Percentiles rank a stretch among this genome's conserved stretches.
Conservation (phyloP, 139 green algal genomes). For the Zygnema cylindricum region DNA sequence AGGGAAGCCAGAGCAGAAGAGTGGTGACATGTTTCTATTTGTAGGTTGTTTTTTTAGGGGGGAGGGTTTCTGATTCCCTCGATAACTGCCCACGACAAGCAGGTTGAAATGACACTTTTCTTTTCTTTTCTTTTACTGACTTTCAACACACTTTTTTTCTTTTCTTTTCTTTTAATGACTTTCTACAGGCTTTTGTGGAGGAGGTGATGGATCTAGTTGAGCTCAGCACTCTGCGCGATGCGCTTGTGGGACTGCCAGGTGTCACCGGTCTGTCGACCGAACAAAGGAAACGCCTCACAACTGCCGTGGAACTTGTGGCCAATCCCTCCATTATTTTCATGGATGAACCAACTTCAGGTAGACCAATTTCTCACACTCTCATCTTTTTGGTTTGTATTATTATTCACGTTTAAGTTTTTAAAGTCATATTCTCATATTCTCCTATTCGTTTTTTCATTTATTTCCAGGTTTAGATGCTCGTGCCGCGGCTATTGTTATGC, state of each 20-base stretch:
- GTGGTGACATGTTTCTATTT: neutral
- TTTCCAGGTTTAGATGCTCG: conserved; percentile 51
- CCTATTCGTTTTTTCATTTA: neutral
- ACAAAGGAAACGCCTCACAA: conserved; percentile 91
- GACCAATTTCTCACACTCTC: conserved; percentile 59
- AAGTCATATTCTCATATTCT: neutral
- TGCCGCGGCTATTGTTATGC: conserved; percentile 59
- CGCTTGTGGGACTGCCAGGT: conserved; percentile 66
- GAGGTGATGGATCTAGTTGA: conserved; percentile 82
- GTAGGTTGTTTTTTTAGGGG: neutral
- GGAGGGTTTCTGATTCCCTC: neutral
- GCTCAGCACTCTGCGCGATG: conserved; percentile 64
- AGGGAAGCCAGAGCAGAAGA: too few species aligned
- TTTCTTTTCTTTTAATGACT: too few species aligned
- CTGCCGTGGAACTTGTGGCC: conserved; percentile 90
- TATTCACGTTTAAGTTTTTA: neutral
- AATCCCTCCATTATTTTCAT: conserved; percentile 72
- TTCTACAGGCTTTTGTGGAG: conserved; percentile 71
- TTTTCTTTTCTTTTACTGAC: too few species aligned
- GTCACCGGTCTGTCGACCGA: conserved; percentile 75
- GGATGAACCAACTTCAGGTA: conserved; percentile 64
- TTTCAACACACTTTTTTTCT: too few species aligned
- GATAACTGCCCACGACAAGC: too few species aligned
- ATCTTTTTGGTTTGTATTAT: neutral
- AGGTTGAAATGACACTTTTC: too few species aligned